Percentiles rank a stretch among this genome's conserved stretches.
Conservation (phyloP, 179 eudicot genomes). For the Corrigiola litoralis region DNA sequence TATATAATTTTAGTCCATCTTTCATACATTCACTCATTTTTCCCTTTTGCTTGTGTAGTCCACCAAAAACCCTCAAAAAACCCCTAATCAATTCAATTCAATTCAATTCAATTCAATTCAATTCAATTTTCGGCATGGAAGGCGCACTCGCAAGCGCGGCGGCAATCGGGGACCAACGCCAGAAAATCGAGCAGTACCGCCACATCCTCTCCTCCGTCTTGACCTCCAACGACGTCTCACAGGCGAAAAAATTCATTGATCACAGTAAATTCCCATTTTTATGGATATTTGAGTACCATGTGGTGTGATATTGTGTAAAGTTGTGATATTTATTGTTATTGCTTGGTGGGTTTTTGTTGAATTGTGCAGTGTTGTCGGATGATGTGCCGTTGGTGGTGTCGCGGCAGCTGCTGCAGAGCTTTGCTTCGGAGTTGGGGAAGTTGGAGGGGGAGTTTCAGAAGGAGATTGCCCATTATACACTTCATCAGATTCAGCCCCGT, state of each 20-base stretch:
- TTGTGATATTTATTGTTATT: not conserved
- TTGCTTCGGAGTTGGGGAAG: conserved; percentile 76
- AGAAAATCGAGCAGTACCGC: conserved; percentile 92
- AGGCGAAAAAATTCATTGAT: conserved; percentile 75
- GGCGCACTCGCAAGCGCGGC: conserved; percentile 72
- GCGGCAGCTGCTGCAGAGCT: conserved; percentile 79
- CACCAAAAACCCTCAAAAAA: conserved; percentile 2
- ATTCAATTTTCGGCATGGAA: no score
- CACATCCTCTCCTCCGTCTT: conserved; percentile 71
- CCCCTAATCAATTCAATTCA: not conserved
- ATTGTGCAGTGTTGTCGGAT: conserved; percentile 67
- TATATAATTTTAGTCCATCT: no score
- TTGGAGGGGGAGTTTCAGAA: conserved; percentile 77
- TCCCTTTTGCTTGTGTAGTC: no score
- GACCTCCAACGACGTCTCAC: conserved; percentile 58
- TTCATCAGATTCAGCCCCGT: conserved; percentile 92
- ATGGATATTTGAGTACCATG: not conserved
- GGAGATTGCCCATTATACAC: conserved; percentile 89
- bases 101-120: no score
- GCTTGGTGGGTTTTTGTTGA: not conserved
- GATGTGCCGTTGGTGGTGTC: conserved; percentile 97
- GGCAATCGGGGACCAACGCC: conserved; percentile 80
- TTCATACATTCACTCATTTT: no score
- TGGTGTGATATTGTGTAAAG: not conserved
- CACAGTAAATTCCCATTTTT: conserved; percentile 43